These are phyloP conservation scores for Uromyces viciae-fabae DNA, from an alignment of 1,284 basidiomycete species.

Conservation along the genomic window DNA sequence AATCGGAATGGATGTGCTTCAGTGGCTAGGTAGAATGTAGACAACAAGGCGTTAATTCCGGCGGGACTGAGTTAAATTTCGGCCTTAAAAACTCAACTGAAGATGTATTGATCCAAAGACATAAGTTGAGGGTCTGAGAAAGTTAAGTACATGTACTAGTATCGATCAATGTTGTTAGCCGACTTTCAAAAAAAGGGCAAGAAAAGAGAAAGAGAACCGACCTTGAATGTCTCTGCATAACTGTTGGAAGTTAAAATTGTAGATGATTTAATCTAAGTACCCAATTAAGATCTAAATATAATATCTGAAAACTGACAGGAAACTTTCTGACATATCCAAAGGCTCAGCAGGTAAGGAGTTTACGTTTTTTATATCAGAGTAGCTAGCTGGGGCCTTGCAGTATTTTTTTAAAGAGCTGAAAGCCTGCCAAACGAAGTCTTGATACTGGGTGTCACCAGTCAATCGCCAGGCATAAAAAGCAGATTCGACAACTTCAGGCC, in stretches of 20 bases:
- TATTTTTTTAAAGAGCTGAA: constrained; percentile 21
- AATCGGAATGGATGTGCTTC: constrained; percentile 41
- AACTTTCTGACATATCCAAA: constrained; percentile 22
- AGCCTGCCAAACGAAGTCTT: constrained; percentile 38
- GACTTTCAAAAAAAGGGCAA: neutral
- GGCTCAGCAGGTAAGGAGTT: neutral
- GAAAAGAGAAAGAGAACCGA: neutral
- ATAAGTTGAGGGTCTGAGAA: constrained; percentile 29
- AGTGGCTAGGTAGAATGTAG: constrained; percentile 35
- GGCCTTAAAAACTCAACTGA: constrained; percentile 32
- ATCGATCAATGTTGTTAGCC: too few relatives aligned
- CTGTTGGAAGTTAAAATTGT: too few relatives aligned
- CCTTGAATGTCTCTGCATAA: constrained; percentile 44
- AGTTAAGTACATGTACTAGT: constrained; percentile 36
- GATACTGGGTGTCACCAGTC: constrained; percentile 31
- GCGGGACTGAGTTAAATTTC: neutral
- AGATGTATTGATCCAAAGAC: constrained; percentile 42
- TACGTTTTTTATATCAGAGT: constrained; percentile 28
- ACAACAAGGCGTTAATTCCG: neutral
- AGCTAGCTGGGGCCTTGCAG: constrained; percentile 33
- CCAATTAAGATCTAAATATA: too few relatives aligned
- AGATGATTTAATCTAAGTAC: too few relatives aligned
- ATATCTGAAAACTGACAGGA: constrained; percentile 18
- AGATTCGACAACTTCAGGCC: constrained; percentile 42
- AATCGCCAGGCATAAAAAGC: constrained; percentile 41